Evolutionary conservation across 139 green algal species (phyloP).

Genomic region (Micractinium conductrix): DNA sequence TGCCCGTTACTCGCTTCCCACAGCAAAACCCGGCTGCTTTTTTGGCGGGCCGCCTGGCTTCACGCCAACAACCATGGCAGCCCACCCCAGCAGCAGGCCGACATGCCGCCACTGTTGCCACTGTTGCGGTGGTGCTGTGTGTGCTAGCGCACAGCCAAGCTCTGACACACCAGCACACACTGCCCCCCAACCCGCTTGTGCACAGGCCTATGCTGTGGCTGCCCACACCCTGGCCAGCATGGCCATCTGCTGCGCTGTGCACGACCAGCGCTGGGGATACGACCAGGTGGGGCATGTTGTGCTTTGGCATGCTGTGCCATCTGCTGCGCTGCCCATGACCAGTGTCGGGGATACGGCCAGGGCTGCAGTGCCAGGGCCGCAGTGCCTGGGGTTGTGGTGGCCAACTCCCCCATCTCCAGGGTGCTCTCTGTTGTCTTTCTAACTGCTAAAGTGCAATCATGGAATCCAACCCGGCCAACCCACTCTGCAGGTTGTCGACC

Average conservation of each 20-base stretch:
- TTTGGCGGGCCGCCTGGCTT: too few relatives aligned
- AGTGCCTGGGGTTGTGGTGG: not conserved
- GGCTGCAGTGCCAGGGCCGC: too few relatives aligned
- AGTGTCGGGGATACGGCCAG: slow-evolving; percentile 52
- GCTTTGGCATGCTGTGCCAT: slow-evolving; percentile 39
- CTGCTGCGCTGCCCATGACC: slow-evolving; percentile 30
- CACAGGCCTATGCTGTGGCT: slow-evolving; percentile 35
- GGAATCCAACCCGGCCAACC: not conserved
- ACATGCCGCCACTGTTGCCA: too few relatives aligned
- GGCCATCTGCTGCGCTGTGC: slow-evolving; percentile 28
- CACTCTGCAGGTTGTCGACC: slow-evolving; percentile 43
- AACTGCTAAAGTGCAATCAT: not conserved
- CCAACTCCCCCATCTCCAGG: not conserved
- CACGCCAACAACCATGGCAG: too few relatives aligned
- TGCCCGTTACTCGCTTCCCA: too few relatives aligned
- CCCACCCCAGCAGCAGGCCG: too few relatives aligned
- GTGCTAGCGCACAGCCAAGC: too few relatives aligned
- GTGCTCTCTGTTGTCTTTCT: not conserved
- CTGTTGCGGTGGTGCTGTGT: too few relatives aligned
- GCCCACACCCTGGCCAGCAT: slow-evolving; percentile 37
- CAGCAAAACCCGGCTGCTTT: too few relatives aligned
- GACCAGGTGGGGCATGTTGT: slow-evolving; percentile 25
- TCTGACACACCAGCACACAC: too few relatives aligned
- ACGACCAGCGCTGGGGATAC: slow-evolving; percentile 51
- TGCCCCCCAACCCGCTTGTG: too few relatives aligned